Evolutionary conservation across 495 filamentous ascomycete genomes (phyloP), one percentile per base, ranked within the genome.

Genomic region (Aspergillus egyptiacus): DNA sequence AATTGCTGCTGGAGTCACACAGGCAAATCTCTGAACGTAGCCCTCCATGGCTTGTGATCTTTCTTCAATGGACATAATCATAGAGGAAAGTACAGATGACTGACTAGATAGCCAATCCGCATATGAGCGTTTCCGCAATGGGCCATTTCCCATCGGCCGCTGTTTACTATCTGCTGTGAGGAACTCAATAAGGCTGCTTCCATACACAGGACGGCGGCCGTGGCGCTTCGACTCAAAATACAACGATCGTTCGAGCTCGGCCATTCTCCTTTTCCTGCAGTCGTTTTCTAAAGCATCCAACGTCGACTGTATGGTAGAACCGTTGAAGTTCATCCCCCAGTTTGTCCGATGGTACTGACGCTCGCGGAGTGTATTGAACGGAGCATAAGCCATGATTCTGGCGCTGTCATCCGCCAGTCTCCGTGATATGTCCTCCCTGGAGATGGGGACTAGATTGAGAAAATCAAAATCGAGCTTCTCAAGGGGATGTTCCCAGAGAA

Each of bases 1-100:
- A 13, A 93, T 79, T 25, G 88, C 90, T 10, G 88, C 82, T 0
- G 91, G 91, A 0, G 91, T 97, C 42, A 95, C 82, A 53, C 90
- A 97, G 23, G 82, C 86, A 56, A 96, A 97, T 60, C 90, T 85
- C 50, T 84, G 81, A 38, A 96, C 81, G n/a, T 79, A 82, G 2
- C 79, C 77, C 53, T 88, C 79, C 70, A 95, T 76, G 2, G 73
- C 70, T 20, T 76, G 73, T 1, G 89, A 77, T 4, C 90, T 82
- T 57, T 90, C 75, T 20, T 84, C 76, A 4, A 95, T 62, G 0
- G 83, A 87, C 19, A 79, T 77, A 14, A 94, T 81, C 70, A 94
- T 85, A 5, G 79, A 77, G 22, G 73, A 74, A 23, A 95, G 72
- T n/a, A 79, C 66, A 24, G 79, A 75, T 0, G 86, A 89, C 19